These are phyloP conservation scores for Coniferiporia sulphurascens DNA, from an alignment of 1,284 basidiomycete species.

Conservation along the genomic window DNA sequence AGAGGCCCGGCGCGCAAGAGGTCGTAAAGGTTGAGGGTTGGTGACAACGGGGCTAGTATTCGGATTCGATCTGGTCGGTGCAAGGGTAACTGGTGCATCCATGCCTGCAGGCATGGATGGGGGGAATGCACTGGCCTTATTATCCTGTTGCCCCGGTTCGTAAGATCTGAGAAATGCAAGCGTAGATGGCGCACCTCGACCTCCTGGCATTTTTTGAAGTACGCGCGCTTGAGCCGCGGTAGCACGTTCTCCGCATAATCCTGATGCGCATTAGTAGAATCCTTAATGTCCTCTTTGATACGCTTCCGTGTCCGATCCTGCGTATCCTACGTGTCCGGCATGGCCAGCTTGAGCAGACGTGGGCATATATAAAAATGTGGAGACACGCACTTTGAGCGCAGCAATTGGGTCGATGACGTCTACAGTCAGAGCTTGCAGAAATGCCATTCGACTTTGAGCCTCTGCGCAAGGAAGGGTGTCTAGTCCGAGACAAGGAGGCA, in stretches of 20 bases:
- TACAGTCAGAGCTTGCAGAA: conserved; percentile 60
- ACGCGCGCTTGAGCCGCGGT: conserved; percentile 72
- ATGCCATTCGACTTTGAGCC: conserved; percentile 75
- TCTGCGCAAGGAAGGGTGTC: conserved; percentile 40
- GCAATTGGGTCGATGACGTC: conserved; percentile 71
- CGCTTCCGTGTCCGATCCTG: conserved; percentile 84
- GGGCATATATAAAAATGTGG: not conserved
- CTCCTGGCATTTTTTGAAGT: conserved; percentile 77
- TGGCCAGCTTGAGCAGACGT: conserved; percentile 3
- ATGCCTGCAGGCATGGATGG: conserved; percentile 4
- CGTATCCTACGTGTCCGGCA: conserved; percentile 53
- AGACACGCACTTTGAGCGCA: conserved; percentile 52
- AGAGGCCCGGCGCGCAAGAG: conserved; percentile 70
- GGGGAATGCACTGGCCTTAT: conserved; percentile 36
- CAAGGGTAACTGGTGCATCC: conserved; percentile 13
- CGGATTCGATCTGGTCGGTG: conserved; percentile 32
- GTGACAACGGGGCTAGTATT: conserved; percentile 39
- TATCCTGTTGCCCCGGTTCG: conserved; percentile 42
- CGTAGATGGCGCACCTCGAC: conserved; percentile 54
- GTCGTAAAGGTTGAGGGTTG: conserved; percentile 64
- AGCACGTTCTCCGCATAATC: conserved; percentile 75
- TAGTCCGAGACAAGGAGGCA: conserved; percentile 1
- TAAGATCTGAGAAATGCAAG: not conserved
- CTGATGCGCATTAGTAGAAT: conserved; percentile 63
- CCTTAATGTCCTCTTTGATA: conserved; percentile 86